A percentile compares a stretch with the other conserved stretches of the same genome.
These are phyloP conservation scores for Spergularia bocconei DNA, from an alignment of 148 eudicot genomes.

Conservation along the genomic window DNA sequence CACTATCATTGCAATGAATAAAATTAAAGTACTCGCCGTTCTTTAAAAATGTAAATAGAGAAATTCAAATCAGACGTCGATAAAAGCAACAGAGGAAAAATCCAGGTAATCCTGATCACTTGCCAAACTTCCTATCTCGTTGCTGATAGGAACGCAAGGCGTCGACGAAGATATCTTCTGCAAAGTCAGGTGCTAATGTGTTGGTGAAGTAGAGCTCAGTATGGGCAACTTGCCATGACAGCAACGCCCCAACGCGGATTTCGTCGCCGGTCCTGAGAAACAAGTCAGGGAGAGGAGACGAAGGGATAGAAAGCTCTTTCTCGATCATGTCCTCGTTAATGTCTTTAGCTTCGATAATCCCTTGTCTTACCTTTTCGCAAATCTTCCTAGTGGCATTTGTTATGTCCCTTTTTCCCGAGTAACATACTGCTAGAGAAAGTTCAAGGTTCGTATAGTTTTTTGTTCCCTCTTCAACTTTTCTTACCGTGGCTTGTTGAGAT, in stretches of 20 bases:
- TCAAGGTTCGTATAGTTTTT: not conserved
- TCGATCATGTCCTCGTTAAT: not conserved
- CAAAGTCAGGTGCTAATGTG: slow-evolving; percentile 15
- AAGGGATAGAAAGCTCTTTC: not conserved
- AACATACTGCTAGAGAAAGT: not conserved
- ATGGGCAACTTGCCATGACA: slow-evolving; percentile 10
- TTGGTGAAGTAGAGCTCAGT: slow-evolving; percentile 10
- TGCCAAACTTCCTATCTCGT: slow-evolving; percentile 2
- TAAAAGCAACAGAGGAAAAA: too few species aligned
- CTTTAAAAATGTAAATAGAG: too few species aligned
- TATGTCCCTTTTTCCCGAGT: slow-evolving; percentile 10
- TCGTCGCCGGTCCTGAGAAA: slow-evolving; percentile 18
- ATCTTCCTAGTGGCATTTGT: slow-evolving; percentile 4
- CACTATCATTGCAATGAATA: too few species aligned
- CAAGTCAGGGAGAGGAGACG: not conserved
- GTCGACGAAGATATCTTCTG: slow-evolving; percentile 9
- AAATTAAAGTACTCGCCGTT: too few species aligned
- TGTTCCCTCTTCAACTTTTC: slow-evolving; percentile 7
- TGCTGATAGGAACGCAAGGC: slow-evolving; percentile 10
- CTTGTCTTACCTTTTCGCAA: slow-evolving; percentile 2
- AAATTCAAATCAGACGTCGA: too few species aligned
- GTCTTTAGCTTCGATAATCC: not conserved
- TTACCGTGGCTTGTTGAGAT: not conserved
- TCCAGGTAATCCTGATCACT: too few species aligned
- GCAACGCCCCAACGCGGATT: slow-evolving; percentile 6